Conservation (phyloP, 331 rosid genomes). For the Cydonia oblonga region DNA sequence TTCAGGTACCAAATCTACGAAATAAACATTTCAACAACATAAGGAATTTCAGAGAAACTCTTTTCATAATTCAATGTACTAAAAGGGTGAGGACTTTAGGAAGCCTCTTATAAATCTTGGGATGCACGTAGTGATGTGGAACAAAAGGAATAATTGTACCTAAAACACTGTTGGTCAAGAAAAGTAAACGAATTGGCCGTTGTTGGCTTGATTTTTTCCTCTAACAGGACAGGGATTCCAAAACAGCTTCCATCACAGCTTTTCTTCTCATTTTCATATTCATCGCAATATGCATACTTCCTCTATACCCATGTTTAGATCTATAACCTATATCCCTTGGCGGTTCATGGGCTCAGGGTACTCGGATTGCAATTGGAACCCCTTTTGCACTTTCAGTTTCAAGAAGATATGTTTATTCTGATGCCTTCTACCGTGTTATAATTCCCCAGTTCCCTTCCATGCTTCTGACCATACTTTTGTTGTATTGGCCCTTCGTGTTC, state of each 20-base stretch:
- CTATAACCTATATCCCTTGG: neutral
- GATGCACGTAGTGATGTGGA: no score
- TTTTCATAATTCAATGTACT: neutral
- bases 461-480: neutral
- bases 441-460: constrained; percentile 1
- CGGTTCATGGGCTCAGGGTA: neutral
- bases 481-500: neutral
- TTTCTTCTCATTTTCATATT: neutral
- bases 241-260: no score
- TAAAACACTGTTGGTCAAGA: neutral
- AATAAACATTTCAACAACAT: neutral
- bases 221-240: neutral
- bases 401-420: neutral
- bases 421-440: neutral
- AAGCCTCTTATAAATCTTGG: neutral
- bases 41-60: neutral
- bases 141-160: neutral
- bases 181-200: neutral
- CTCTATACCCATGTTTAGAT: neutral
- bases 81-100: neutral
- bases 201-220: neutral
- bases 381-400: neutral
- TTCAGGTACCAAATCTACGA: constrained; percentile 35
- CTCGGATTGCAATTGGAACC: neutral
- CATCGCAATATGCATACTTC: neutral